Base-by-base conservation (phyloP, 2,329 filamentous ascomycete genomes). In the Alternaria arbusti region DNA sequence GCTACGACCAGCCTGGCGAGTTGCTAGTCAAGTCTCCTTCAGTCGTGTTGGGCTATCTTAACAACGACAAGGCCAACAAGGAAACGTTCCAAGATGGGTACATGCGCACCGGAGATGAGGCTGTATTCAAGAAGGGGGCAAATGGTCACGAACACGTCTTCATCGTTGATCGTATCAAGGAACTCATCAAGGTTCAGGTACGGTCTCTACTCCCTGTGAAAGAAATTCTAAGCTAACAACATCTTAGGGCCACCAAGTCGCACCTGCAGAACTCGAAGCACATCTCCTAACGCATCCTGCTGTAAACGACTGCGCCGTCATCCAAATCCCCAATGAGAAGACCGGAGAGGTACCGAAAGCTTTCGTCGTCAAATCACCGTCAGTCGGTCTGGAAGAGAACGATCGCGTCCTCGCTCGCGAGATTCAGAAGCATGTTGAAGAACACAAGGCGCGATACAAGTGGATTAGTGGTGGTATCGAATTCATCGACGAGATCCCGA, bases 101-200 rank as follows among this genome's bases (percentile, higher is more conserved):
- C 88, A 88, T 97, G 85, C 87, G 87, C 44, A 97, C 94, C 0
- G 94, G 94, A 6, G 94, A 97, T 72, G 92, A 96, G 77, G 93
- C 91, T 0, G 58, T 67, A 1, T 11, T 67, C 11, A 85, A 86
- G 3, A 86, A 87, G 88, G 8, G 85, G 87, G 0, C 71, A 4
- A 62, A 82, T 59, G 93, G 92, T 3, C 83, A 90, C 67, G 93
- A 97, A 79, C 94, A 97, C 74, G 78, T 97, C 52, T 90, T 93
- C 76, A 90, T 97, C 62, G 91, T 94, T 1, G 94, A 97, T 76
- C 88, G 94, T 6, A 90, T 91, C 73, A 92, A 91, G 82, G 89
- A 93, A 74, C 82, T 93, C 55, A 93, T 93, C 80, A 93, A 93
- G 77, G 90, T 92, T 74, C 92, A 92, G 84, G 89, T 90, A 81